These are phyloP conservation scores for Penicillium maclennaniae DNA, from an alignment of 495 filamentous ascomycete genomes.

Conservation along the genomic window DNA sequence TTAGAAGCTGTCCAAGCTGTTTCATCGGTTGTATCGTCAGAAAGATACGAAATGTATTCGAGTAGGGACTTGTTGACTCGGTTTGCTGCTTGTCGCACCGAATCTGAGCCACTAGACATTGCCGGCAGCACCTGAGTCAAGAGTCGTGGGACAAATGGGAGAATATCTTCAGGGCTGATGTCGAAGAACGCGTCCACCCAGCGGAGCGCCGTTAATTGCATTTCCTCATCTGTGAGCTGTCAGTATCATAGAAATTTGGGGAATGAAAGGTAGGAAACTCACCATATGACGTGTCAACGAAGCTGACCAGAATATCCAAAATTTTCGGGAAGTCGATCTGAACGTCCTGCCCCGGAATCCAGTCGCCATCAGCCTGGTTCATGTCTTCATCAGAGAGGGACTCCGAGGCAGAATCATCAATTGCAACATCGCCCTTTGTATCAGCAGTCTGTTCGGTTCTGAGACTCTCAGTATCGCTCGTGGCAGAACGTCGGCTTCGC, in stretches of 20 bases:
- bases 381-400: conserved; percentile 59
- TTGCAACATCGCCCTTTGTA: conserved; percentile 39
- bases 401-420: conserved; percentile 58
- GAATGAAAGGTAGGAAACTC: conserved; percentile 7
- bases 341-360: conserved; percentile 96
- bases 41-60: conserved; percentile 85
- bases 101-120: conserved; percentile 85
- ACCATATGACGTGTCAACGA: conserved; percentile 81
- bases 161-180: conserved; percentile 95
- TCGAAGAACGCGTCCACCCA: conserved; percentile 98
- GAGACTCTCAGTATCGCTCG: conserved; percentile 59
- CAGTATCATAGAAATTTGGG: neutral
- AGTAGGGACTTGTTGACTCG: conserved; percentile 86
- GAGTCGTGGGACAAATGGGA: conserved; percentile 88
- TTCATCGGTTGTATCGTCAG: conserved; percentile 64
- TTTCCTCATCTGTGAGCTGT: conserved; percentile 66
- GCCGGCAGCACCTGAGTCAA: conserved; percentile 89
- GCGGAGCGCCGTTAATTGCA: conserved; percentile 81
- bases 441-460: conserved; percentile 46
- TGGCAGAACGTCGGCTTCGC: conserved; percentile 60
- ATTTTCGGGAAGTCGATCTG: conserved; percentile 91
- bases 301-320: conserved; percentile 85
- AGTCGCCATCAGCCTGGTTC: conserved; percentile 74
- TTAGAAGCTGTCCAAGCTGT: conserved; percentile 32
- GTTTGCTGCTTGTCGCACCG: conserved; percentile 81